phyloP scores from a whole-genome alignment of 495 filamentous ascomycete species.

The Podospora bellae-mahoneyi region DNA sequence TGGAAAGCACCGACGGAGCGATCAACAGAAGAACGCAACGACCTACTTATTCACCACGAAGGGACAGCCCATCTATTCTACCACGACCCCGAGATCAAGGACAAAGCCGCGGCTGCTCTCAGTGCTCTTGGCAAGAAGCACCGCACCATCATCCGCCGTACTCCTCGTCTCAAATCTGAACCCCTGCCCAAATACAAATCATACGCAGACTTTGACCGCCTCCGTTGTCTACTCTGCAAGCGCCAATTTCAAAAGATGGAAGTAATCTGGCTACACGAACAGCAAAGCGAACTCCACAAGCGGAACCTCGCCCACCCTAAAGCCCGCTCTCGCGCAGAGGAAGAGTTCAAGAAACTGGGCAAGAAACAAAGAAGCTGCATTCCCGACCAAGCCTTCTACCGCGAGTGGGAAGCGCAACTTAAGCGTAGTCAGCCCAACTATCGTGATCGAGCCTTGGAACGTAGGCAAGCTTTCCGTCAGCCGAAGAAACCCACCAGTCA shows the following conservation, averaged over 20 bases:
- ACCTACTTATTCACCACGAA: conserved; percentile 35
- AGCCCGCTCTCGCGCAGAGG: conserved; percentile 51
- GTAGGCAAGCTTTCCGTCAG: conserved; percentile 71
- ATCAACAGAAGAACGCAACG: conserved; percentile 23
- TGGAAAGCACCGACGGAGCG: conserved; percentile 28
- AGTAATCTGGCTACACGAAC: conserved; percentile 73
- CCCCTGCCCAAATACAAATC: conserved; percentile 40
- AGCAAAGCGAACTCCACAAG: conserved; percentile 69
- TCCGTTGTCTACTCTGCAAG: conserved; percentile 75
- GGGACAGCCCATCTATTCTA: conserved; percentile 30
- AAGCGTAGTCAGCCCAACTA: conserved; percentile 52
- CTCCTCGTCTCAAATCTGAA: conserved; percentile 28
- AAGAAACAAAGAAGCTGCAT: conserved; percentile 49
- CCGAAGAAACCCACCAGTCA: conserved; percentile 44
- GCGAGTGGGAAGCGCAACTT: conserved; percentile 25
- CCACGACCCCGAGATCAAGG: conserved; percentile 32
- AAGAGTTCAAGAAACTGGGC: conserved; percentile 56
- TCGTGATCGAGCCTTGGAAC: conserved; percentile 79
- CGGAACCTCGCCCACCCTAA: conserved; percentile 62
- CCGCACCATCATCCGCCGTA: conserved; percentile 28
- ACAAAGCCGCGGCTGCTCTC: conserved; percentile 34
- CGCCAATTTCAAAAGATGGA: conserved; percentile 66
- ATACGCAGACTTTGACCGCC: conserved; percentile 66
- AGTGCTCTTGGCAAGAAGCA: conserved; percentile 25
- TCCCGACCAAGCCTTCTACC: conserved; percentile 33